Conservation (phyloP, 2,329 filamentous ascomycete species). For the Neopestalotiopsis sp. region DNA sequence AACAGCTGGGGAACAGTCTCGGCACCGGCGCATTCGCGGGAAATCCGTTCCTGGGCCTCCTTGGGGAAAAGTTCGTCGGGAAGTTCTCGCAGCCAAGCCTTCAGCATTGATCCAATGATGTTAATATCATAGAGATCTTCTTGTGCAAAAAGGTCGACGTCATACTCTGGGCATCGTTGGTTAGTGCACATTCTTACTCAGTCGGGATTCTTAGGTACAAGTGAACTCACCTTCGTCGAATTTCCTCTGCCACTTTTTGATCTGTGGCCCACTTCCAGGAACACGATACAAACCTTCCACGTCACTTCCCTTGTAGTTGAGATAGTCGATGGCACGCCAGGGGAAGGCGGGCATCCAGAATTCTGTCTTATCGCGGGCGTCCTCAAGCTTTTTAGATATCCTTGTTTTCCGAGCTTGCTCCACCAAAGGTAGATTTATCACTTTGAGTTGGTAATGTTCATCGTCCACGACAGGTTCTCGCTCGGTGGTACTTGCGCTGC, state of each 20-base stretch:
- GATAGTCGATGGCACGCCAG: slow-evolving; percentile 94
- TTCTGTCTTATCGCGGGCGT: slow-evolving; percentile 92
- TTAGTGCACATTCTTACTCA: not conserved
- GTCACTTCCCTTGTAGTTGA: slow-evolving; percentile 93
- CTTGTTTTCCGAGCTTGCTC: slow-evolving; percentile 90
- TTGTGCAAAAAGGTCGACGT: slow-evolving; percentile 89
- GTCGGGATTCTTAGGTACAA: not conserved
- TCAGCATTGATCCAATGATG: slow-evolving; percentile 94
- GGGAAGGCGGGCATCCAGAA: slow-evolving; percentile 99
- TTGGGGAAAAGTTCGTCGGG: slow-evolving; percentile 94
- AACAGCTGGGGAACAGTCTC: slow-evolving; percentile 84
- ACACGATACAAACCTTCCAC: slow-evolving; percentile 93
- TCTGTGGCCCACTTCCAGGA: slow-evolving; percentile 86
- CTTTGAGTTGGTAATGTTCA: slow-evolving; percentile 82
- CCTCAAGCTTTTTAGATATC: slow-evolving; percentile 87
- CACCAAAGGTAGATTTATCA: slow-evolving; percentile 85
- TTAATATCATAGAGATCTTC: slow-evolving; percentile 94
- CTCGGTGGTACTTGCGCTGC: slow-evolving; percentile 74
- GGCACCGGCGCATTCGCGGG: slow-evolving; percentile 78
- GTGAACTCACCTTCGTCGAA: slow-evolving; percentile 77
- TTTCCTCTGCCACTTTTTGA: slow-evolving; percentile 90
- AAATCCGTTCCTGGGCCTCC: slow-evolving; percentile 78
- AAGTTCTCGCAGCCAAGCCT: slow-evolving; percentile 93
- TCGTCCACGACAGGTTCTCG: slow-evolving; percentile 72
- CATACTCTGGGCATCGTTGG: slow-evolving; percentile 63